phyloP scores from a whole-genome alignment of 345 rosid genomes.

The Adansonia digitata region DNA sequence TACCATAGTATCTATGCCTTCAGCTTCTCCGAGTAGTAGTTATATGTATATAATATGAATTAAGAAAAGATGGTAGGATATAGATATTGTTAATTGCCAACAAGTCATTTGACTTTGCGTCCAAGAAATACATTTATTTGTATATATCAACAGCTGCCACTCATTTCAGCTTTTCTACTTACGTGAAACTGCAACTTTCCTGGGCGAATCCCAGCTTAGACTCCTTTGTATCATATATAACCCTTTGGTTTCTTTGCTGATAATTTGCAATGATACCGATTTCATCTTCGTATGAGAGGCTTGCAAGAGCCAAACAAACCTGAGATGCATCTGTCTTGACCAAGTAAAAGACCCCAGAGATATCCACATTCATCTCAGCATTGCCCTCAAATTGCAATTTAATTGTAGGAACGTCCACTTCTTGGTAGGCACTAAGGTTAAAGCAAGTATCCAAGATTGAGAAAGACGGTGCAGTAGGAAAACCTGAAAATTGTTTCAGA shows the following conservation, averaged over 20 bases:
- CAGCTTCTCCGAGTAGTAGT: neutral
- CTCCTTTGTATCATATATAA: slow-evolving; percentile 62
- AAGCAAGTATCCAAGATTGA: slow-evolving; percentile 85
- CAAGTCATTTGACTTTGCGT: slow-evolving; percentile 13
- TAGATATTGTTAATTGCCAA: slow-evolving; percentile 13
- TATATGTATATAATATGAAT: slow-evolving; percentile 3
- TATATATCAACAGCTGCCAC: neutral
- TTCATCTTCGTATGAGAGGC: slow-evolving; percentile 64
- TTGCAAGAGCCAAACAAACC: slow-evolving; percentile 84
- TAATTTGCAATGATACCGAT: slow-evolving; percentile 68
- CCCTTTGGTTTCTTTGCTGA: slow-evolving; percentile 89
- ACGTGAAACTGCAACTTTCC: slow-evolving; percentile 70
- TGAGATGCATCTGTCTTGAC: slow-evolving; percentile 67
- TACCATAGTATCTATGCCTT: slow-evolving; percentile 8
- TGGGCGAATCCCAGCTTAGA: slow-evolving; percentile 65
- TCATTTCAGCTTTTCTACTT: neutral
- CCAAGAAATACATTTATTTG: slow-evolving; percentile 6
- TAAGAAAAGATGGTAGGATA: neutral
- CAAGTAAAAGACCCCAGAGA: slow-evolving; percentile 65
- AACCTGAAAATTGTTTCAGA: slow-evolving; percentile 56
- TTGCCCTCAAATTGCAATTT: slow-evolving; percentile 53
- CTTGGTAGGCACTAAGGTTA: slow-evolving; percentile 63
- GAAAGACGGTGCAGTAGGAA: slow-evolving; percentile 62
- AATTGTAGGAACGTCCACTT: slow-evolving; percentile 60
- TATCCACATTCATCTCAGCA: slow-evolving; percentile 58